Percentiles rank a stretch among this genome's conserved stretches.
phyloP scores from a whole-genome alignment of 371 early-diverging fungal species.

The Scutellospora calospora region DNA sequence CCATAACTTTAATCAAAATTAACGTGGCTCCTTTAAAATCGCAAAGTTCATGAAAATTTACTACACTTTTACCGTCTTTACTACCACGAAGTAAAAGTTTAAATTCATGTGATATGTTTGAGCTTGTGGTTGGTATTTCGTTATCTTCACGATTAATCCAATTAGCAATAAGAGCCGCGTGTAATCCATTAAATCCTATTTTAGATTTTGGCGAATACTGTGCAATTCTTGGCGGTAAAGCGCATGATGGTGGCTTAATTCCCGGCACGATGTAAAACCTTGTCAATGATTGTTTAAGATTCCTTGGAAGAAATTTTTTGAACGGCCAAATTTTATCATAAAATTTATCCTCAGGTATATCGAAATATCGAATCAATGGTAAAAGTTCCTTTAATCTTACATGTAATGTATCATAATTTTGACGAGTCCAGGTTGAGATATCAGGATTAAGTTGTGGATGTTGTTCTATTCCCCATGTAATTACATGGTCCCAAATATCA shows the following conservation, averaged over 20 bases:
- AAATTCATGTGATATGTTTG: conserved; percentile 19
- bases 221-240: neutral
- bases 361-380: conserved; percentile 20
- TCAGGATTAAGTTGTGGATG: neutral
- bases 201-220: no score
- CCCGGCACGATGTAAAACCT: neutral
- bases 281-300: conserved; percentile 1
- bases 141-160: conserved; percentile 33
- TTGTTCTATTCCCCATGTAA: conserved; percentile 37
- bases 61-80: neutral
- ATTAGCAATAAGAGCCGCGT: conserved; percentile 5
- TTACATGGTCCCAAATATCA: conserved; percentile 28
- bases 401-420: conserved; percentile 1
- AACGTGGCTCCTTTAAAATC: conserved; percentile 14
- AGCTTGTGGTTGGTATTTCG: neutral
- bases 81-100: conserved; percentile 37
- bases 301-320: neutral
- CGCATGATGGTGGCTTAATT: neutral
- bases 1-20: conserved; percentile 15
- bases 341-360: conserved; percentile 26
- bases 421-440: neutral
- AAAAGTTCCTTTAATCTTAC: conserved; percentile 30
- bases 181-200: neutral
- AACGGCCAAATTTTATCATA: conserved; percentile 39
- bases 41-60: conserved; percentile 33